Base-by-base conservation (phyloP, 208 protist genomes). In the Crithidia acanthocephali region DNA sequence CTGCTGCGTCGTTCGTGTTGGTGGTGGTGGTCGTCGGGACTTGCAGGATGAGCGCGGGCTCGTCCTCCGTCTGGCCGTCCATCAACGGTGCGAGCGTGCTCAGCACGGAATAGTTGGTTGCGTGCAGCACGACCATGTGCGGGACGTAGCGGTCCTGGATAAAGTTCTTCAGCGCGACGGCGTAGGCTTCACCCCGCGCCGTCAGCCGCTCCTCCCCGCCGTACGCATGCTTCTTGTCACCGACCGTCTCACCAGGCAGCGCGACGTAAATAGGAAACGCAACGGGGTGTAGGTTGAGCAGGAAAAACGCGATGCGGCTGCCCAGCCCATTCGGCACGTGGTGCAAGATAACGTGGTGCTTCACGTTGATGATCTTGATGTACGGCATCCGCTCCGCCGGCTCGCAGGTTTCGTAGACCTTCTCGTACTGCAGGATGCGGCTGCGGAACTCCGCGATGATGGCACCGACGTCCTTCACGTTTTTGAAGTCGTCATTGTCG, bases 401-500 rank as follows among this genome's bases (percentile, higher is more conserved):
- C 45, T 92, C 81, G 6, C 95, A 80, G 20, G 90, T 85, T 61
- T 97, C 90, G 71, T 97, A 97, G 11, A 97, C 93, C 48, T 91
- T 90, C 60, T 97, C 93, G 77, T 97, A 97, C 72, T 97, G 79
- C 22, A 58, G 52, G 64, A 95, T 95, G 51, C 93, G 88, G 23
- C 79, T 84, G 22, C 86, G 73, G 68, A 97, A 97, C 53, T 94
- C 84, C 22, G 76, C 61, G 58, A 95, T 90, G n/a, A 93, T 88
- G 50, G 81, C 79, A 68, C 48, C 83, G 44, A 88, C 90, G 74
- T 95, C 87, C n/a, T 75, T 86, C 20, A 92, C 81, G 61, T 85
- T 77, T 57, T 90, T 92, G 81, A 96, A 97, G 79, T 97, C 93
- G 63, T 93, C 93, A 67, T 97, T 97, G 63, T 90, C 84, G 62